Evolutionary conservation across 129 eudicot genomes (phyloP).

Genomic region (Silybum marianum): DNA sequence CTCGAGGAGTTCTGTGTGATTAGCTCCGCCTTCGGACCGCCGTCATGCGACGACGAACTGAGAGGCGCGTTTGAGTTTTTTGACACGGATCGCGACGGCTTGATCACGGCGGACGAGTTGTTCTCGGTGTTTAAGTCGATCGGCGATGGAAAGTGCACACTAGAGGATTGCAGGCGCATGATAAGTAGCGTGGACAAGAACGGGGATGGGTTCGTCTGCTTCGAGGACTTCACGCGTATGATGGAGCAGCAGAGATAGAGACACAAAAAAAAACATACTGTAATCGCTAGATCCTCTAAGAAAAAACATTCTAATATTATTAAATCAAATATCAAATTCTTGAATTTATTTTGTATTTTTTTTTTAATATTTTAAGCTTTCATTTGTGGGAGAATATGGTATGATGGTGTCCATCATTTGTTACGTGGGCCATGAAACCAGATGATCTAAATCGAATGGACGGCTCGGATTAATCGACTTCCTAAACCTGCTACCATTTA

Average conservation of each 20-base stretch:
- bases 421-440: not conserved
- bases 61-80: slow-evolving; percentile 67
- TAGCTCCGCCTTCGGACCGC: slow-evolving; percentile 63
- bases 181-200: slow-evolving; percentile 65
- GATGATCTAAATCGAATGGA: not conserved
- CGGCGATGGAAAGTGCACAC: slow-evolving; percentile 63
- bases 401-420: not conserved
- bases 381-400: slow-evolving; percentile 1
- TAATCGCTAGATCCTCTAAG: slow-evolving; percentile 17
- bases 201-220: slow-evolving; percentile 85
- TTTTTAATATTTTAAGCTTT: not conserved
- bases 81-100: slow-evolving; percentile 79
- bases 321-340: slow-evolving; percentile 15
- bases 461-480: not conserved
- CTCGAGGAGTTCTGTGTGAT: slow-evolving; percentile 61
- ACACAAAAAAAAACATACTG: slow-evolving; percentile 23
- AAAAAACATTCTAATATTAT: slow-evolving; percentile 10
- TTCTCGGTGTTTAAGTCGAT: slow-evolving; percentile 50
- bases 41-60: slow-evolving; percentile 57
- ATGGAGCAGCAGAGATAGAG: slow-evolving; percentile 54
- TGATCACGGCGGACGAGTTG: slow-evolving; percentile 75
- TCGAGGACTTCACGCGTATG: slow-evolving; percentile 74
- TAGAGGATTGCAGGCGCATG: slow-evolving; percentile 89
- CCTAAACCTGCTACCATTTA: not conserved
- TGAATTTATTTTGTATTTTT: not conserved